phyloP scores from a whole-genome alignment of 345 rosid genomes.

The Jatropha curcas region DNA sequence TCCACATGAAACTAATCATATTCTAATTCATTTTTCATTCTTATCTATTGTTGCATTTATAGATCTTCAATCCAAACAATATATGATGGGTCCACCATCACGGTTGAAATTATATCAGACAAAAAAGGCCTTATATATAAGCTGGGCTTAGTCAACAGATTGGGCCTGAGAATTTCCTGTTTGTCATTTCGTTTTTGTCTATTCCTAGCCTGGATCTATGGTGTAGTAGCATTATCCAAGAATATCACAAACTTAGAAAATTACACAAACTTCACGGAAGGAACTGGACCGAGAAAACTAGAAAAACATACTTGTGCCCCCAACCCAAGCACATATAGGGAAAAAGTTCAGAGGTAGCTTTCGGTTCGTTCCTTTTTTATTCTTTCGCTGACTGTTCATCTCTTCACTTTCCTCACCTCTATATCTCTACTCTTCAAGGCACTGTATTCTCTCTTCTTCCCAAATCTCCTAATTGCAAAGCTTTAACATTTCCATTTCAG shows the following conservation, averaged over 20 bases:
- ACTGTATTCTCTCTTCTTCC: conserved; percentile 16
- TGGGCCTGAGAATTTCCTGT: too few relatives aligned
- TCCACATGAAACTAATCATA: too few relatives aligned
- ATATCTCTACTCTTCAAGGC: conserved; percentile 7
- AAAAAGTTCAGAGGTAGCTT: conserved; percentile 22
- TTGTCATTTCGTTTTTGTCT: too few relatives aligned
- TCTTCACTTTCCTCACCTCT: conserved; percentile 1
- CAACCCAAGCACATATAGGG: too few relatives aligned
- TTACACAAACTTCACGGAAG: not conserved
- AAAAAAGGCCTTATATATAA: not conserved
- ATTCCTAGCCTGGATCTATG: too few relatives aligned
- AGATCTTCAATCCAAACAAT: too few relatives aligned
- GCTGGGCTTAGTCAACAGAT: not conserved
- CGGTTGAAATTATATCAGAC: too few relatives aligned
- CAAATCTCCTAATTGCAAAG: conserved; percentile 6
- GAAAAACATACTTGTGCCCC: not conserved
- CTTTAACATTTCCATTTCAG: conserved; percentile 29
- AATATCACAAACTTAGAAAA: not conserved
- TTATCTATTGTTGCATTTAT: too few relatives aligned
- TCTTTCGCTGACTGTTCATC: conserved; percentile 16
- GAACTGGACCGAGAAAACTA: conserved; percentile 9
- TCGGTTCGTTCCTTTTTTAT: conserved; percentile 9
- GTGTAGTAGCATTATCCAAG: not conserved
- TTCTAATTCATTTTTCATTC: too few relatives aligned
- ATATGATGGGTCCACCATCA: too few relatives aligned